A percentile compares a stretch with the other conserved stretches of the same genome.
phyloP scores from a whole-genome alignment of 495 filamentous ascomycete genomes.

The Penicillium crystallinum region DNA sequence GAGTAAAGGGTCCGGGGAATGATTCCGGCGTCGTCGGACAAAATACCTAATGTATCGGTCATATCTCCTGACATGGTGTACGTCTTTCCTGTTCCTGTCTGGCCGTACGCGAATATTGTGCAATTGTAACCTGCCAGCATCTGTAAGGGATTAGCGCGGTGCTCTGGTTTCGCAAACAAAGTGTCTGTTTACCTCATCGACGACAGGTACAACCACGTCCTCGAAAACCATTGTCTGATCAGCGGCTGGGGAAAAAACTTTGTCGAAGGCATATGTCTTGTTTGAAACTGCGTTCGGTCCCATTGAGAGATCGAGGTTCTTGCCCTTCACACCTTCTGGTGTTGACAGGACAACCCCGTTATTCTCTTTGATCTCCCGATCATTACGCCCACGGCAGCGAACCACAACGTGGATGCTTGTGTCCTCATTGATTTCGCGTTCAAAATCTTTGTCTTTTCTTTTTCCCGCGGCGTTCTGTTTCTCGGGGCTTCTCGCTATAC shows the following conservation, averaged over 20 bases:
- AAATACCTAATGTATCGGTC: slow-evolving; percentile 73
- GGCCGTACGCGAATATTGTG: slow-evolving; percentile 97
- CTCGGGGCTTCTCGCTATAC: slow-evolving; percentile 35
- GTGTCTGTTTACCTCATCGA: slow-evolving; percentile 70
- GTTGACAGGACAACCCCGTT: slow-evolving; percentile 86
- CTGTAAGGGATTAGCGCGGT: slow-evolving; percentile 39
- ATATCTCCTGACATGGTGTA: slow-evolving; percentile 99
- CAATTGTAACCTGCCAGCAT: slow-evolving; percentile 97
- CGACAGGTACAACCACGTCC: slow-evolving; percentile 83
- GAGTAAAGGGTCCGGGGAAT: slow-evolving; percentile 85
- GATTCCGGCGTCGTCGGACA: slow-evolving; percentile 89
- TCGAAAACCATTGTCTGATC: slow-evolving; percentile 91
- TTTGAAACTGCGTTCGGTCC: slow-evolving; percentile 87
- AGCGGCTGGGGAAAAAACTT: slow-evolving; percentile 91
- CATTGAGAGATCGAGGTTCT: slow-evolving; percentile 81
- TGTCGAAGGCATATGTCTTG: slow-evolving; percentile 95
- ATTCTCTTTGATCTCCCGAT: slow-evolving; percentile 87
- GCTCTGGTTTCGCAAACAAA: neutral
- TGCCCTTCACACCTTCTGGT: slow-evolving; percentile 72
- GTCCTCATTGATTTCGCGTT: slow-evolving; percentile 66
- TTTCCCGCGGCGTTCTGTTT: slow-evolving; percentile 51
- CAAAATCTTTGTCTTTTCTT: slow-evolving; percentile 79
- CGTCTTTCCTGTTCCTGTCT: slow-evolving; percentile 96
- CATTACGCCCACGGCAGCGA: slow-evolving; percentile 84
- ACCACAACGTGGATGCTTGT: slow-evolving; percentile 98